Percentiles rank a stretch among this genome's conserved stretches.
Conservation (phyloP, 371 early-diverging fungal genomes). For the Nematocida sp. region DNA sequence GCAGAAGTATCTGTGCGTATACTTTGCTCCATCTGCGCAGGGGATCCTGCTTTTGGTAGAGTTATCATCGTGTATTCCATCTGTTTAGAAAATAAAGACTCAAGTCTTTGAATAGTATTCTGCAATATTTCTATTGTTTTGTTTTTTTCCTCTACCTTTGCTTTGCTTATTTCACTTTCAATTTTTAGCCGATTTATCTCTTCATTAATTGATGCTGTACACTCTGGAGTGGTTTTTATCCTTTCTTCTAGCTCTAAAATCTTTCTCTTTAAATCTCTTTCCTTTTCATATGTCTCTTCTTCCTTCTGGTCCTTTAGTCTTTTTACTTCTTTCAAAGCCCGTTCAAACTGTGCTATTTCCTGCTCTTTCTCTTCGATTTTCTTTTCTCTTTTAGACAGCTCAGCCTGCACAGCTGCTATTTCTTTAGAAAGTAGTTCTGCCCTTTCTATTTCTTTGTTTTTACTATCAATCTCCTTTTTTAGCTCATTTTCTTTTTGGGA, state of each 20-base stretch:
- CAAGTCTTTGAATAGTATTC: conserved; percentile 39
- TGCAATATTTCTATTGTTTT: conserved; percentile 56
- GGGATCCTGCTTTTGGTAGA: not conserved
- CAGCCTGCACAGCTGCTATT: conserved; percentile 4
- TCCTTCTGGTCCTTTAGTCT: not conserved
- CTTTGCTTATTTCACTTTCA: conserved; percentile 56
- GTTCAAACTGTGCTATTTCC: conserved; percentile 14
- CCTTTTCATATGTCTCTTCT: conserved; percentile 34
- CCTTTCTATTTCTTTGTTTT: conserved; percentile 5
- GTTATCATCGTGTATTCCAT: conserved; percentile 18
- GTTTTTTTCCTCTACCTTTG: conserved; percentile 49
- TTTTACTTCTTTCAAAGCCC: conserved; percentile 9
- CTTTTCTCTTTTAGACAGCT: conserved; percentile 25
- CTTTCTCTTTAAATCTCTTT: conserved; percentile 42
- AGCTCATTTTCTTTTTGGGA: not conserved
- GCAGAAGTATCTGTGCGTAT: not conserved
- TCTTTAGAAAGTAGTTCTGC: conserved; percentile 2
- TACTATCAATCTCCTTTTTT: not conserved
- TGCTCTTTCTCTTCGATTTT: conserved; percentile 40
- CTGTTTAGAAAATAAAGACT: conserved; percentile 37
- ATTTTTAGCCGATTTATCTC: conserved; percentile 27
- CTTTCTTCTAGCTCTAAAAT: conserved; percentile 27
- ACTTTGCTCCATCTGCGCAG: not conserved
- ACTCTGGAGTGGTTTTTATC: not conserved
- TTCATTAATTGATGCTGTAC: conserved; percentile 11